A percentile compares a stretch with the other conserved stretches of the same genome.
Conservation (phyloP, 208 protist genomes). For the Jaenimonas drosophilae region DNA sequence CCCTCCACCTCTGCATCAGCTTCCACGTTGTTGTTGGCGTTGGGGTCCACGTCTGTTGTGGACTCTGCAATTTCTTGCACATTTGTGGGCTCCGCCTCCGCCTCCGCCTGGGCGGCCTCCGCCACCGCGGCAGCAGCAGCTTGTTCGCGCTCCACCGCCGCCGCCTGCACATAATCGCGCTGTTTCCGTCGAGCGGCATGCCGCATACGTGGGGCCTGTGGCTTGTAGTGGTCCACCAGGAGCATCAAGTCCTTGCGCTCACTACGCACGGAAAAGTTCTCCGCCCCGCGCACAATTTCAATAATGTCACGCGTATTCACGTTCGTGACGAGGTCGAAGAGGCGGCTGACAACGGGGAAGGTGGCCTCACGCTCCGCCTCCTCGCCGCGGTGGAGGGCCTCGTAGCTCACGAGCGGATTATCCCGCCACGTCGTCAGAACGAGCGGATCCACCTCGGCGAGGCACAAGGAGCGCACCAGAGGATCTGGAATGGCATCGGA, state of each 20-base stretch:
- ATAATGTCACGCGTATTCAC: constrained; percentile 20
- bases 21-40: not conserved
- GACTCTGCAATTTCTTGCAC: not conserved
- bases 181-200: too few relatives aligned
- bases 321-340: constrained; percentile 2
- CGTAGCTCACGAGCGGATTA: constrained; percentile 27
- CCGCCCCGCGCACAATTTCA: constrained; percentile 3
- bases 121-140: not conserved
- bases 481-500: constrained; percentile 20
- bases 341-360: not conserved
- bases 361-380: not conserved
- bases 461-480: constrained; percentile 17
- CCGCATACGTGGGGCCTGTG: not conserved
- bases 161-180: too few relatives aligned
- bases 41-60: not conserved
- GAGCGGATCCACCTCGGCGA: constrained; percentile 12
- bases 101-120: not conserved
- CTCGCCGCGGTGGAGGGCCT: not conserved
- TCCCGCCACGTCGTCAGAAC: constrained; percentile 22
- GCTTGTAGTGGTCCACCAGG: not conserved
- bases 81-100: not conserved
- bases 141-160: not conserved
- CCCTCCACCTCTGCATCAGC: too few relatives aligned
- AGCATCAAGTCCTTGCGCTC: constrained; percentile 1
- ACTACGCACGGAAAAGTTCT: constrained; percentile 4